These are phyloP conservation scores for Phyllosticta capitalensis DNA, from an alignment of 2,329 filamentous ascomycete genomes.

Conservation along the genomic window DNA sequence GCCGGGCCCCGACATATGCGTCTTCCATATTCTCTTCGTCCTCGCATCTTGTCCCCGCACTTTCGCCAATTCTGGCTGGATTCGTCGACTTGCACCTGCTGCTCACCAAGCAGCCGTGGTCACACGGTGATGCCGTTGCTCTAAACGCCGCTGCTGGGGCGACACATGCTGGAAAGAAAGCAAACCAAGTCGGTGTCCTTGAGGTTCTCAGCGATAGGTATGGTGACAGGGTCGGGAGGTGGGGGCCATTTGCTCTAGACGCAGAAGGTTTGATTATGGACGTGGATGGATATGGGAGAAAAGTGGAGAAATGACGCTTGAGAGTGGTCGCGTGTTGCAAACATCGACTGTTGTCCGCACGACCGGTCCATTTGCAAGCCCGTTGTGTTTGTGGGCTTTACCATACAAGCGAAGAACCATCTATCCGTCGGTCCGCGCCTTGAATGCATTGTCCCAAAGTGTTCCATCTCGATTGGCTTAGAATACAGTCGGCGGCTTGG, in stretches of 20 bases:
- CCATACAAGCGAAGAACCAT: not conserved
- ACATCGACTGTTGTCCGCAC: not conserved
- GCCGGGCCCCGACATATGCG: not conserved
- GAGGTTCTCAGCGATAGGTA: conserved; percentile 37
- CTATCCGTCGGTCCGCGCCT: not conserved
- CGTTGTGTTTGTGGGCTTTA: not conserved
- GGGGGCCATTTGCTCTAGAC: conserved; percentile 17
- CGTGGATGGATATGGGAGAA: not conserved
- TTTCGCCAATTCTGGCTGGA: conserved; percentile 27
- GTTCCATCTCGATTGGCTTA: not conserved
- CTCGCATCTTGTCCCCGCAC: conserved; percentile 23
- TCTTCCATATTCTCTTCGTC: conserved; percentile 33
- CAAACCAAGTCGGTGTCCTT: conserved; percentile 26
- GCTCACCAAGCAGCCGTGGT: conserved; percentile 28
- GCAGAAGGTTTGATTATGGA: not conserved
- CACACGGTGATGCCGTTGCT: conserved; percentile 25
- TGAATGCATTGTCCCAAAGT: not conserved
- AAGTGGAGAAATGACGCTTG: not conserved
- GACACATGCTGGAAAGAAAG: conserved; percentile 2
- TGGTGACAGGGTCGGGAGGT: conserved; percentile 28
- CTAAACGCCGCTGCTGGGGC: conserved; percentile 18
- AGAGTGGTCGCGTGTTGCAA: not conserved
- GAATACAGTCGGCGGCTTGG: conserved; percentile 3
- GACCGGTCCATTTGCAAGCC: not conserved
- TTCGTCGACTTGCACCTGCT: conserved; percentile 33